Percentiles rank a stretch among this genome's conserved stretches.
These are phyloP conservation scores for Luvunga scandens DNA, from an alignment of 345 rosid species.

Conservation along the genomic window DNA sequence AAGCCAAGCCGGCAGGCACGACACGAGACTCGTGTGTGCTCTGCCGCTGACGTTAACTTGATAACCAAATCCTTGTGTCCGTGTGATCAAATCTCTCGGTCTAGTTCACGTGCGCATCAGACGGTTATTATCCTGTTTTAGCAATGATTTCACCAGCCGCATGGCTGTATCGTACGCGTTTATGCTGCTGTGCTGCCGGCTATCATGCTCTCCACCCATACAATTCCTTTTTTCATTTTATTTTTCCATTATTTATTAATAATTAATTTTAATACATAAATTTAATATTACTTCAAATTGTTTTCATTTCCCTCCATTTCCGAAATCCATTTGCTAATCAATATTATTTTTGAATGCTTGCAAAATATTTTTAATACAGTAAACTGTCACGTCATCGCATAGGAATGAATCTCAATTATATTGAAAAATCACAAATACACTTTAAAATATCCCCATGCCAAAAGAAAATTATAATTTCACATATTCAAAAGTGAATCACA, in stretches of 20 bases:
- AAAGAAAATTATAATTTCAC: no score
- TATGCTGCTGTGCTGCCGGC: neutral
- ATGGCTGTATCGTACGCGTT: neutral
- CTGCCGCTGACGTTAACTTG: conserved; percentile 16
- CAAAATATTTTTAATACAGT: neutral
- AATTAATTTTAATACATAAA: neutral
- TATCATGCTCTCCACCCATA: neutral
- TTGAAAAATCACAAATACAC: no score
- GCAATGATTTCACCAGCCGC: neutral
- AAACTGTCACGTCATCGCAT: neutral
- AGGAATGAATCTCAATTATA: neutral
- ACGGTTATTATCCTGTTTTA: conserved; percentile 7
- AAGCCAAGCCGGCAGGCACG: conserved; percentile 27
- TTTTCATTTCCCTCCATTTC: neutral
- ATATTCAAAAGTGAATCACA: no score
- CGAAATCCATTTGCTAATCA: neutral
- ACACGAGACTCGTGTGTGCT: conserved; percentile 31
- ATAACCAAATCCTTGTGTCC: neutral
- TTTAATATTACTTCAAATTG: neutral
- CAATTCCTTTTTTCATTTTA: neutral
- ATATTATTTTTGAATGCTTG: neutral
- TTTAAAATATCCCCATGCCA: no score
- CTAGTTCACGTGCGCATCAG: conserved; percentile 33
- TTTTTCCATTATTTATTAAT: no score
- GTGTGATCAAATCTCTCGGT: neutral